A percentile compares a stretch with the other conserved stretches of the same genome.
These are phyloP conservation scores for Ophiostoma montium DNA, from an alignment of 2,329 filamentous ascomycete species.

Conservation along the genomic window DNA sequence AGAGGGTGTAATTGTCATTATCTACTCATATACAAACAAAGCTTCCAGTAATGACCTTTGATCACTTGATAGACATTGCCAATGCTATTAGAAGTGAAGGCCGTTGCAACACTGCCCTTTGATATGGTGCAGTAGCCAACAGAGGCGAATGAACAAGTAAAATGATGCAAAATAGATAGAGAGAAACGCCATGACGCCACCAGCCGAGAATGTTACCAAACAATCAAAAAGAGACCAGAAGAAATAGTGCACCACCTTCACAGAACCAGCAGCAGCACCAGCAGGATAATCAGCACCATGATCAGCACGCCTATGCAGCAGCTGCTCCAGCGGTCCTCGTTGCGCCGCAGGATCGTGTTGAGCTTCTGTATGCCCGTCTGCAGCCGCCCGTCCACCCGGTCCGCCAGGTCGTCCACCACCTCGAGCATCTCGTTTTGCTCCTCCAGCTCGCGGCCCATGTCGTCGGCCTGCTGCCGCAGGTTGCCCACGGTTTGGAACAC, in stretches of 20 bases:
- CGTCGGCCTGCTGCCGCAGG: conserved; percentile 75
- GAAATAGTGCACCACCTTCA: conserved; percentile 17
- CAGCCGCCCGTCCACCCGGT: conserved; percentile 75
- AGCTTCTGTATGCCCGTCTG: conserved; percentile 80
- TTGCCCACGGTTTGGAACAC: conserved; percentile 91
- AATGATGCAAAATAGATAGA: too few species aligned
- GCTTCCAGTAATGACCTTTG: too few species aligned
- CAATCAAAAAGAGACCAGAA: not conserved
- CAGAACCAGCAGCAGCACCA: conserved; percentile 60
- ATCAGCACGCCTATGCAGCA: conserved; percentile 88
- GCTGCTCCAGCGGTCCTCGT: conserved; percentile 77
- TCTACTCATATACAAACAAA: too few species aligned
- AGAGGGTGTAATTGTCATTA: too few species aligned
- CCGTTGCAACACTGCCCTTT: too few species aligned
- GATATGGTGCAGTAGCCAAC: too few species aligned
- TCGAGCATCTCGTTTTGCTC: conserved; percentile 86
- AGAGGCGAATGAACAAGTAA: too few species aligned
- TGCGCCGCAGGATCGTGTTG: conserved; percentile 68
- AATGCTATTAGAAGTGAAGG: too few species aligned
- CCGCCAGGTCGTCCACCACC: conserved; percentile 69
- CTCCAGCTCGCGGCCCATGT: conserved; percentile 92
- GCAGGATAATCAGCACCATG: conserved; percentile 70
- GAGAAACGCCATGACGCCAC: too few species aligned
- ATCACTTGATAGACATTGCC: too few species aligned
- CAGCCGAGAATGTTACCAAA: not conserved